Evolutionary conservation across 2,329 filamentous ascomycete genomes (phyloP).

Genomic region (Escovopsis weberi): DNA sequence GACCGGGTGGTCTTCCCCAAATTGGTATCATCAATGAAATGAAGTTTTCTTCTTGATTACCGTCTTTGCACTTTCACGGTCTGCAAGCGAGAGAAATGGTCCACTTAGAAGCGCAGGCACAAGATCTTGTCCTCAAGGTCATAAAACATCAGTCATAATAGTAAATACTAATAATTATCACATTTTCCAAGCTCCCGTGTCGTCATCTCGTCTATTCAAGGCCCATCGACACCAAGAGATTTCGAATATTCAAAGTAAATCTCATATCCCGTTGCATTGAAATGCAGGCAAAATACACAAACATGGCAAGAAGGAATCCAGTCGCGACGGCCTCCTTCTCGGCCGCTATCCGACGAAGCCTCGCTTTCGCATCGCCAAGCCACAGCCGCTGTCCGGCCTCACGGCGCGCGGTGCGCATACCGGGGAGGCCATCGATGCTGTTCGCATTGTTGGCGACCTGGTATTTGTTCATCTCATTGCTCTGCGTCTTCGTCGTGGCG

Average conservation of each 20-base stretch:
- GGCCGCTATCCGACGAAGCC: constrained; percentile 11
- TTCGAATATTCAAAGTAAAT: background rate
- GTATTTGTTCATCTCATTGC: constrained; percentile 37
- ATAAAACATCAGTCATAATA: too few relatives aligned
- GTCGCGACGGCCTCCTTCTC: constrained; percentile 19
- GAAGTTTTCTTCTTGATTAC: too few relatives aligned
- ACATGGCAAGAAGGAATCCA: constrained; percentile 18
- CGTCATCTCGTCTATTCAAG: background rate
- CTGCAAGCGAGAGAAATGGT: too few relatives aligned
- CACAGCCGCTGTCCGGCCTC: constrained; percentile 32
- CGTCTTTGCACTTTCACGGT: too few relatives aligned
- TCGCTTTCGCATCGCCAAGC: constrained; percentile 23
- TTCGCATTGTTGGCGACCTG: constrained; percentile 38
- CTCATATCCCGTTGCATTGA: background rate
- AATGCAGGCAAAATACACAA: constrained; percentile 16
- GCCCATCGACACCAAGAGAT: background rate
- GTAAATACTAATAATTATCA: background rate
- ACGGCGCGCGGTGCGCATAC: constrained; percentile 37
- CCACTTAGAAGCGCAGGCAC: too few relatives aligned
- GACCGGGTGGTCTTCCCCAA: too few relatives aligned
- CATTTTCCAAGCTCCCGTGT: background rate
- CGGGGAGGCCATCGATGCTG: constrained; percentile 46
- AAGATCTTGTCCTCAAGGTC: too few relatives aligned
- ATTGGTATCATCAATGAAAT: too few relatives aligned
- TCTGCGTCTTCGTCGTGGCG: constrained; percentile 32